Evolutionary conservation across 2,329 filamentous ascomycete species (phyloP).

Genomic region (Microcera coccophila): DNA sequence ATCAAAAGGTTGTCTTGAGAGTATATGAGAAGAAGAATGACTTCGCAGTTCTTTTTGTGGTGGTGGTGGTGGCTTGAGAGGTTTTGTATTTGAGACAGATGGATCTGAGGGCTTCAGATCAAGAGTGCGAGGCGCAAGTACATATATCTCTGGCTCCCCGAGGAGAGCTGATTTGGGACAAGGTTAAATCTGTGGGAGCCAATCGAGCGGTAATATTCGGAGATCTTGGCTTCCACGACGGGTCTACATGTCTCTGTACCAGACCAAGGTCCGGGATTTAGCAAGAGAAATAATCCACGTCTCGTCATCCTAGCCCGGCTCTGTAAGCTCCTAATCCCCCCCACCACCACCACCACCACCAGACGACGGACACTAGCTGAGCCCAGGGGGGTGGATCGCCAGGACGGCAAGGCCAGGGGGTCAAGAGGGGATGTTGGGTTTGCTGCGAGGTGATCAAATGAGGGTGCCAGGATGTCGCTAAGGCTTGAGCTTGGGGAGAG

Average conservation of each 20-base stretch:
- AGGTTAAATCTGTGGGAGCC: conserved; percentile 28
- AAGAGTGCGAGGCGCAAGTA: conserved; percentile 25
- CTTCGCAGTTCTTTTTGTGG: conserved; percentile 9
- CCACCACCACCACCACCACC: conserved; percentile 12
- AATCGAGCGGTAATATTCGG: conserved; percentile 31
- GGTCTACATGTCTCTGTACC: conserved; percentile 22
- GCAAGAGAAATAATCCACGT: conserved; percentile 25
- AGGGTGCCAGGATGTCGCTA: conserved; percentile 21
- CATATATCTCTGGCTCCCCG: conserved; percentile 26
- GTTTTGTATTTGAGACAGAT: conserved; percentile 24
- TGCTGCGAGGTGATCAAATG: conserved; percentile 25
- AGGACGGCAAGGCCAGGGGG: conserved; percentile 17
- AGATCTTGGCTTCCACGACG: conserved; percentile 28
- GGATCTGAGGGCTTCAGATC: conserved; percentile 20
- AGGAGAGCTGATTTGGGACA: conserved; percentile 26
- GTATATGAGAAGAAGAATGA: conserved; percentile 18
- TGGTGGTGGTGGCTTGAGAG: conserved; percentile 15
- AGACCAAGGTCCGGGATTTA: conserved; percentile 22
- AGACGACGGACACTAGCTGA: conserved; percentile 12
- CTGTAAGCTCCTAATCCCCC: conserved; percentile 20
- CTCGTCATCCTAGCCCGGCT: conserved; percentile 25
- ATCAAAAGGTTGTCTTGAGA: neutral
- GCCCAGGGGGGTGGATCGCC: conserved; percentile 14
- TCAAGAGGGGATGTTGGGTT: conserved; percentile 20
- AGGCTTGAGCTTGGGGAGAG: conserved; percentile 17